Conservation (phyloP, 345 rosid genomes). For the Turritis glabra region DNA sequence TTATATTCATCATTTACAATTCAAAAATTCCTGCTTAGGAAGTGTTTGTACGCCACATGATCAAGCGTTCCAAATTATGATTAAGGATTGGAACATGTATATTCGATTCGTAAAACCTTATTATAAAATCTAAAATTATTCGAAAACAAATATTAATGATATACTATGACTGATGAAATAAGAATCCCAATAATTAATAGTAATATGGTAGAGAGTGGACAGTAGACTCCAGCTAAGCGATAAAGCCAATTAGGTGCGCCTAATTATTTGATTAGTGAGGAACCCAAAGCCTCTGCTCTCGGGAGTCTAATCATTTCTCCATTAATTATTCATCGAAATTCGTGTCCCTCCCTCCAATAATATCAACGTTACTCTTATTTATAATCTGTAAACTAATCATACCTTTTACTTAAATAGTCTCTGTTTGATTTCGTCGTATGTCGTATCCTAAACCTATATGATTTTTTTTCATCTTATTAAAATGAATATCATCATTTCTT, state of each 20-base stretch:
- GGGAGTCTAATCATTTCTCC: conserved; percentile 30
- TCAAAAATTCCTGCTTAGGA: background rate
- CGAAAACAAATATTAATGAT: background rate
- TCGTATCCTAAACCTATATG: background rate
- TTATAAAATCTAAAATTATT: background rate
- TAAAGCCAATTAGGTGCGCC: conserved; percentile 38
- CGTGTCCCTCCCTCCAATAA: background rate
- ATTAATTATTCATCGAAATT: conserved; percentile 12
- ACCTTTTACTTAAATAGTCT: background rate
- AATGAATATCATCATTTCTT: background rate
- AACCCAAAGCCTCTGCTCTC: conserved; percentile 24
- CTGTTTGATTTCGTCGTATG: background rate
- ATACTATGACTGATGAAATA: background rate
- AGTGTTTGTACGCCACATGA: conserved; percentile 30
- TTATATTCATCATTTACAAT: background rate
- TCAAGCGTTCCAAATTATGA: background rate
- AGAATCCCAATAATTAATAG: background rate
- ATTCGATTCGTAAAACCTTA: conserved; percentile 4
- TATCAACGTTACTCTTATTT: conserved; percentile 7
- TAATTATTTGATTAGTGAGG: conserved; percentile 26
- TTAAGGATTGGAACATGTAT: background rate
- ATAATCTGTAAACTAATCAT: background rate
- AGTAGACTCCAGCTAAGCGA: conserved; percentile 38
- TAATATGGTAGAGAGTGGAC: conserved; percentile 9
- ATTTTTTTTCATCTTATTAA: background rate